phyloP scores from a whole-genome alignment of 148 eudicot genomes.

The Rhododendron simsii region DNA sequence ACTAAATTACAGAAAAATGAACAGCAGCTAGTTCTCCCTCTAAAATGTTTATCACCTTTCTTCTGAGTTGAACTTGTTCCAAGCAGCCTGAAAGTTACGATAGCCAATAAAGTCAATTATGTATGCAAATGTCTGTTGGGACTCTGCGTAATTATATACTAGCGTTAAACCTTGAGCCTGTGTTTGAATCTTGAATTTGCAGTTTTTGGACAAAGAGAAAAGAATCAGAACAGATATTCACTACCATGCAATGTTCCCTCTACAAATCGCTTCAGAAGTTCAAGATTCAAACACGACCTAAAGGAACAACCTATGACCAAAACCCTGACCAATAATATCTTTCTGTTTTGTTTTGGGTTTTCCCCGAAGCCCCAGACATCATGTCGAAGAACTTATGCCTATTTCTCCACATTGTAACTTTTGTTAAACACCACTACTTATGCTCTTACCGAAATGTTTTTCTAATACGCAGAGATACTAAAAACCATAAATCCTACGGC shows the following conservation, averaged over 20 bases:
- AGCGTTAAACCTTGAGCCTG: neutral
- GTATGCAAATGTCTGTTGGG: neutral
- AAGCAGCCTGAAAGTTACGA: constrained; percentile 65
- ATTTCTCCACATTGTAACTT: neutral
- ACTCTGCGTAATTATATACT: neutral
- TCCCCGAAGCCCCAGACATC: neutral
- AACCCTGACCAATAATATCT: neutral
- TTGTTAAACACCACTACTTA: neutral
- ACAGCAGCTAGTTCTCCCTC: neutral
- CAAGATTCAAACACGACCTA: neutral
- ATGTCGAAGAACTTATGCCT: neutral
- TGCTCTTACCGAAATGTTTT: neutral
- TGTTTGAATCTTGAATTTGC: neutral
- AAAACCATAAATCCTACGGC: neutral
- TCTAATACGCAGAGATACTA: neutral
- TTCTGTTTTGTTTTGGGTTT: neutral
- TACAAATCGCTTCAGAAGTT: neutral
- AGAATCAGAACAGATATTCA: neutral
- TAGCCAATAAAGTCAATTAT: neutral
- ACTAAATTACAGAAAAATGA: neutral
- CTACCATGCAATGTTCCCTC: neutral
- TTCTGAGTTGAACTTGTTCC: constrained; percentile 74
- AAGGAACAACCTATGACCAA: neutral
- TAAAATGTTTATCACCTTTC: constrained; percentile 18
- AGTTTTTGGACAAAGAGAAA: neutral